Evolutionary conservation across 805 yeast genomes (phyloP).

Genomic region (Starmera caribaea): DNA sequence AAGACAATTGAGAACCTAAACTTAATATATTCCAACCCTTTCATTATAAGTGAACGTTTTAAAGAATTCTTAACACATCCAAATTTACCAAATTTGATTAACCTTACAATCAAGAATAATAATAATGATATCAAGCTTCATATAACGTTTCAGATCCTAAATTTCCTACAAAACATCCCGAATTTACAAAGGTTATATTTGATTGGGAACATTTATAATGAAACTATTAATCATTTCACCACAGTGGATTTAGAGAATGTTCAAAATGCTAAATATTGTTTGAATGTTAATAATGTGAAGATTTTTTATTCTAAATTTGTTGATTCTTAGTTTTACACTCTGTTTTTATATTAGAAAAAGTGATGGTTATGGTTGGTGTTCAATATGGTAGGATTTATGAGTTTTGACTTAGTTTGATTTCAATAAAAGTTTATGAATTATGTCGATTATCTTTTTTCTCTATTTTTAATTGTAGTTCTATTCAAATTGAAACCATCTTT

Average conservation of each 20-base stretch:
- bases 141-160: constrained; percentile 21
- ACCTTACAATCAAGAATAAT: constrained; percentile 21
- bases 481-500: too few relatives aligned
- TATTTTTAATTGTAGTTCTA: too few relatives aligned
- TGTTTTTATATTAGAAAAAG: too few relatives aligned
- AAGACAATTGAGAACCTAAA: constrained; percentile 15
- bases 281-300: constrained; percentile 22
- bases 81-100: constrained; percentile 15
- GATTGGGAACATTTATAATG: constrained; percentile 24
- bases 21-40: constrained; percentile 21
- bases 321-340: too few relatives aligned
- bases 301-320: constrained; percentile 24
- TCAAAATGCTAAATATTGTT: constrained; percentile 12
- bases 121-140: constrained; percentile 19
- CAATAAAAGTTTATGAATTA: too few relatives aligned
- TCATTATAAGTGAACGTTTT: constrained; percentile 27
- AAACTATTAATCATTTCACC: constrained; percentile 21
- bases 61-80: constrained; percentile 21
- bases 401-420: too few relatives aligned
- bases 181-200: constrained; percentile 19
- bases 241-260: constrained; percentile 17
- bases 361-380: too few relatives aligned
- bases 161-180: constrained; percentile 23
- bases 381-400: too few relatives aligned
- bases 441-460: too few relatives aligned